These are phyloP conservation scores for Penicillium pancosmium DNA, from an alignment of 495 filamentous ascomycete species.

Conservation along the genomic window DNA sequence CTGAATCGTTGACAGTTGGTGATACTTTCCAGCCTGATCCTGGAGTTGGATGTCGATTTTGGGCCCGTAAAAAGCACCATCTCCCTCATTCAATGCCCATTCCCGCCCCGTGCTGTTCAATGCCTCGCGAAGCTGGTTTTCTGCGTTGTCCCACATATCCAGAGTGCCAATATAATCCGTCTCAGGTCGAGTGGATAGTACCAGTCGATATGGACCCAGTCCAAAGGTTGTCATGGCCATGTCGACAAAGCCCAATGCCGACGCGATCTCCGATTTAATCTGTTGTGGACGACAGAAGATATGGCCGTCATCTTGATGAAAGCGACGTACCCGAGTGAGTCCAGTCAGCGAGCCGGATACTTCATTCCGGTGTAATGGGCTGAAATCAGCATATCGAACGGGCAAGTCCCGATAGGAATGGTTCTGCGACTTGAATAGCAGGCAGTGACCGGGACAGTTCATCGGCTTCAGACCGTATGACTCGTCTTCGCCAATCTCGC, in stretches of 20 bases:
- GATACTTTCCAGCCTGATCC: slow-evolving; percentile 83
- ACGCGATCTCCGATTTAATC: slow-evolving; percentile 77
- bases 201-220: slow-evolving; percentile 72
- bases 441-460: slow-evolving; percentile 95
- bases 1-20: slow-evolving; percentile 91
- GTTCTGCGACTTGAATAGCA: slow-evolving; percentile 74
- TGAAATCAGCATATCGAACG: slow-evolving; percentile 91
- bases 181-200: slow-evolving; percentile 77
- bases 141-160: slow-evolving; percentile 83
- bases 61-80: slow-evolving; percentile 93
- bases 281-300: slow-evolving; percentile 90
- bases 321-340: slow-evolving; percentile 85
- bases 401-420: slow-evolving; percentile 83
- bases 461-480: slow-evolving; percentile 94
- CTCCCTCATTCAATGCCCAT: slow-evolving; percentile 77
- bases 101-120: slow-evolving; percentile 64
- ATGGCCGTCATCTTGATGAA: slow-evolving; percentile 95
- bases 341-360: slow-evolving; percentile 83
- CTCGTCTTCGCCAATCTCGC: slow-evolving; percentile 62
- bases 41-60: slow-evolving; percentile 90
- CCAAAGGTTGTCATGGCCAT: slow-evolving; percentile 76
- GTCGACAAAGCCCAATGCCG: slow-evolving; percentile 78
- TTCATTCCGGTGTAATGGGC: slow-evolving; percentile 89
- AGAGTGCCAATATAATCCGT: slow-evolving; percentile 77
- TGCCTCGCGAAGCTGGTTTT: slow-evolving; percentile 69